Percentiles rank a stretch among this genome's conserved stretches.
Evolutionary conservation across 257 asterid species (phyloP).

Genomic region (Nicotiana knightiana): DNA sequence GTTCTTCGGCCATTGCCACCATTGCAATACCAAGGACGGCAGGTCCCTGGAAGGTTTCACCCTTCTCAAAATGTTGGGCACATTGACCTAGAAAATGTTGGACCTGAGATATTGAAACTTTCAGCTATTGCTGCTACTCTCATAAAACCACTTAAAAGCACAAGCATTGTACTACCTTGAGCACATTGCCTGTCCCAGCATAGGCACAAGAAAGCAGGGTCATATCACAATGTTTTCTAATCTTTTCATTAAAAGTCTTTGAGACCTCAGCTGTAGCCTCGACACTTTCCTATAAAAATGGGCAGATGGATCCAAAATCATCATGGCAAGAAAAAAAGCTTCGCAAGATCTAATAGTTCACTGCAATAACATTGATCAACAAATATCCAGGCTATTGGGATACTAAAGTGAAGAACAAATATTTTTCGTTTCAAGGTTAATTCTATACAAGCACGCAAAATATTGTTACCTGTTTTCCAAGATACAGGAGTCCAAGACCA

Average conservation of each 20-base stretch:
- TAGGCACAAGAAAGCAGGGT: constrained; percentile 91
- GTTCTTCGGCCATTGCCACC: constrained; percentile 98
- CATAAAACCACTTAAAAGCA: background rate
- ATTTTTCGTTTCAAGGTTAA: background rate
- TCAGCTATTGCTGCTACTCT: constrained; percentile 8
- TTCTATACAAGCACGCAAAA: background rate
- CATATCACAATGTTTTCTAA: constrained; percentile 80
- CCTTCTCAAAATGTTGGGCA: constrained; percentile 85
- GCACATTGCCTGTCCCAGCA: constrained; percentile 97
- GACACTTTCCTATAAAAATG: constrained; percentile 58
- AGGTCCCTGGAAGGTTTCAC: constrained; percentile 83
- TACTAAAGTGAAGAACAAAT: background rate
- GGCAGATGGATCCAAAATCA: background rate
- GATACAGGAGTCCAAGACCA: constrained; percentile 92
- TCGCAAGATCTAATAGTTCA: background rate
- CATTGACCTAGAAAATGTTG: constrained; percentile 94
- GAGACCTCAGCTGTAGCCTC: constrained; percentile 93
- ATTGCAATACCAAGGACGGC: constrained; percentile 98
- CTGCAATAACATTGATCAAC: background rate
- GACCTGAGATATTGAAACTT: constrained; percentile 46
- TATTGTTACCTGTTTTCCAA: constrained; percentile 80
- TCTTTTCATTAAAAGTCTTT: constrained; percentile 73
- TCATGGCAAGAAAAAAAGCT: background rate
- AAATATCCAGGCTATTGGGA: background rate
- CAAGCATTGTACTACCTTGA: constrained; percentile 46